Conservation (phyloP, 495 filamentous ascomycete species). For the Penicillium coffeae region DNA sequence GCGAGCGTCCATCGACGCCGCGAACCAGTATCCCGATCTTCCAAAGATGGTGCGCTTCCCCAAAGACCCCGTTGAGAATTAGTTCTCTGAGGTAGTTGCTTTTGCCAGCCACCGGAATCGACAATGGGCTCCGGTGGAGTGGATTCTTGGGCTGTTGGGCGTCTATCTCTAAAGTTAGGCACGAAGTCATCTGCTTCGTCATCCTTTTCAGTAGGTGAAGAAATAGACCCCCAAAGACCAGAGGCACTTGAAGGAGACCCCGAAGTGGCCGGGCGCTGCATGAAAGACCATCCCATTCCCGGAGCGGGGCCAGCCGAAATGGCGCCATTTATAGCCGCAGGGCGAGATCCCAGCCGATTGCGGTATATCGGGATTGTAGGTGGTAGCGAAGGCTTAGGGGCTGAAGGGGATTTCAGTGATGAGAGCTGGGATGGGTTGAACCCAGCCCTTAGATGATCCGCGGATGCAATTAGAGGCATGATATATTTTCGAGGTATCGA, state of each 20-base stretch:
- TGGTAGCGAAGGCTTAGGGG: conserved; percentile 15
- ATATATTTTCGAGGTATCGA: conserved; percentile 63
- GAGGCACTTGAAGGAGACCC: conserved; percentile 15
- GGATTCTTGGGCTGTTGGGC: conserved; percentile 14
- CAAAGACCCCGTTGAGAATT: conserved; percentile 42
- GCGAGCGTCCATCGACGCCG: conserved; percentile 45
- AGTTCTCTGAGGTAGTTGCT: conserved; percentile 32
- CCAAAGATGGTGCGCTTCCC: conserved; percentile 34
- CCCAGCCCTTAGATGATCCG: conserved; percentile 72
- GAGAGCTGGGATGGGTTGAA: conserved; percentile 30
- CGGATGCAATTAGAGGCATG: conserved; percentile 70
- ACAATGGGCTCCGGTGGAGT: conserved; percentile 4
- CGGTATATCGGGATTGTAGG: conserved; percentile 26
- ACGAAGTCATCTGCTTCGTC: conserved; percentile 28
- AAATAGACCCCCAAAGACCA: conserved; percentile 36
- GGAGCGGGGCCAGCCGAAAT: conserved; percentile 23
- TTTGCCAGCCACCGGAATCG: conserved; percentile 18
- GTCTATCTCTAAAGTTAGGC: conserved; percentile 34
- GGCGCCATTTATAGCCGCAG: conserved; percentile 22
- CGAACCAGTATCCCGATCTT: conserved; percentile 27
- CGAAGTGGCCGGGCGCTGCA: conserved; percentile 17
- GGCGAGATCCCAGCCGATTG: conserved; percentile 27
- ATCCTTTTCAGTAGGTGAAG: conserved; percentile 14
- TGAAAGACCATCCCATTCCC: conserved; percentile 22
- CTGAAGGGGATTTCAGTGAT: conserved; percentile 28